Evolutionary conservation across 1,284 basidiomycete species (phyloP).

Genomic region (Agroathelia rolfsii): DNA sequence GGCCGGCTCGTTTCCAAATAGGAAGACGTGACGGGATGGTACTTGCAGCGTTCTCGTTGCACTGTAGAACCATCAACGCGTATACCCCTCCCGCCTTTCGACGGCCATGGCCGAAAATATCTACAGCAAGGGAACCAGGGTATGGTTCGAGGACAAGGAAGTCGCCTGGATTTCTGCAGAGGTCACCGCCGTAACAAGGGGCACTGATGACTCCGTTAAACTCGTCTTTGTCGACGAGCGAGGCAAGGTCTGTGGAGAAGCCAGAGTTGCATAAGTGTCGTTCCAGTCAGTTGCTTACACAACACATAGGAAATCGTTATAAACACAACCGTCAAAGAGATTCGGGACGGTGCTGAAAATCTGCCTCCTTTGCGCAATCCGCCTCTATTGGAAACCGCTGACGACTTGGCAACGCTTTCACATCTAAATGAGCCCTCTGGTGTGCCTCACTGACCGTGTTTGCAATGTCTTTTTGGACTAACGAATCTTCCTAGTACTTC

Average conservation of each 20-base stretch:
- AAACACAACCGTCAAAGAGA: slow-evolving; percentile 70
- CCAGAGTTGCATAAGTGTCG: background rate
- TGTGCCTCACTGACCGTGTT: slow-evolving; percentile 24
- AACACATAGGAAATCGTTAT: slow-evolving; percentile 58
- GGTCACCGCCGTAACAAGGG: slow-evolving; percentile 56
- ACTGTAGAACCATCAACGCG: slow-evolving; percentile 5
- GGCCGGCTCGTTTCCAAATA: background rate
- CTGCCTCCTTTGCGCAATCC: slow-evolving; percentile 95
- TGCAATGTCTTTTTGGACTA: slow-evolving; percentile 3
- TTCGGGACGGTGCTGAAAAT: slow-evolving; percentile 62
- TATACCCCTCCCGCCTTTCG: slow-evolving; percentile 7
- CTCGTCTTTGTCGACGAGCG: slow-evolving; percentile 78
- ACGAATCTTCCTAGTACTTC: slow-evolving; percentile 56
- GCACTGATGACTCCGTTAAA: slow-evolving; percentile 60
- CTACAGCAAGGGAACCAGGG: slow-evolving; percentile 75
- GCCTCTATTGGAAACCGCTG: slow-evolving; percentile 90
- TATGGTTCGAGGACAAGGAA: slow-evolving; percentile 90
- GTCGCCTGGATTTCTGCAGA: slow-evolving; percentile 88
- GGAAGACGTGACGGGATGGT: slow-evolving; percentile 3
- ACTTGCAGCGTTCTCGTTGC: slow-evolving; percentile 8
- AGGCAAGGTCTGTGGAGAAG: slow-evolving; percentile 56
- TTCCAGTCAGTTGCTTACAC: background rate
- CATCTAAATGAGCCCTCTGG: slow-evolving; percentile 98
- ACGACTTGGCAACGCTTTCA: slow-evolving; percentile 95
- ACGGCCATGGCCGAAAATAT: slow-evolving; percentile 72